phyloP scores from a whole-genome alignment of 2,329 filamentous ascomycete species.

The Capronia epimyces region DNA sequence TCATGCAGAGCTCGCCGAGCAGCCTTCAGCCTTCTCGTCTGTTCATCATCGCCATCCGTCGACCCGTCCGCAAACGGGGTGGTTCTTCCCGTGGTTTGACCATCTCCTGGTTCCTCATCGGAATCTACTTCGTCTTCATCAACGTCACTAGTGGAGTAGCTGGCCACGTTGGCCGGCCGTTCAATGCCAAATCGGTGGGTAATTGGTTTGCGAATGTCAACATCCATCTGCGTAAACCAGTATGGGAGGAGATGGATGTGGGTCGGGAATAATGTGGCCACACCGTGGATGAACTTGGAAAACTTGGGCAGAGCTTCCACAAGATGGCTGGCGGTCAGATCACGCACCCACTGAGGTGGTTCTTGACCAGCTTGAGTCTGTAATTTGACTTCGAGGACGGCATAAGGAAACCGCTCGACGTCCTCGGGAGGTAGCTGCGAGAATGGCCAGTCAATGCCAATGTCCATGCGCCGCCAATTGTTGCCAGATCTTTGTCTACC shows the following conservation, averaged over 20 bases:
- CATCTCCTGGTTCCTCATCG: constrained; percentile 49
- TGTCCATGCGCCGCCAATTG: constrained; percentile 96
- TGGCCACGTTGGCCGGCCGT: constrained; percentile 67
- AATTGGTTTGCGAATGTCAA: constrained; percentile 90
- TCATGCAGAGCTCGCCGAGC: constrained; percentile 48
- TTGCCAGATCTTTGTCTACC: constrained; percentile 68
- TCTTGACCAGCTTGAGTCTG: constrained; percentile 95
- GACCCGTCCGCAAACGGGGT: constrained; percentile 31
- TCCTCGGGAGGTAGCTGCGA: constrained; percentile 79
- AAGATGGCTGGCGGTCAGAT: constrained; percentile 85
- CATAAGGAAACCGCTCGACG: constrained; percentile 88
- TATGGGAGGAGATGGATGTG: constrained; percentile 87
- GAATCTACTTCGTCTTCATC: constrained; percentile 67
- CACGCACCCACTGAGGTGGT: constrained; percentile 91
- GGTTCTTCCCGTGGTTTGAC: constrained; percentile 25
- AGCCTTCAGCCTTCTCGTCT: constrained; percentile 44
- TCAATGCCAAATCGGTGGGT: constrained; percentile 88
- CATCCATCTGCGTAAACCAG: constrained; percentile 98
- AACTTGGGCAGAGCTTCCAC: constrained; percentile 99
- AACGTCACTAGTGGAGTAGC: constrained; percentile 70
- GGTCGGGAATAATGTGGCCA: constrained; percentile 76
- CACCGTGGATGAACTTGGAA: constrained; percentile 97
- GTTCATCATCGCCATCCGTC: constrained; percentile 32
- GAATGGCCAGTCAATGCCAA: constrained; percentile 94
- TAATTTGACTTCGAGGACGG: constrained; percentile 92